Conservation (phyloP, 1,139 yeast species). For the Pichia cactophila region DNA sequence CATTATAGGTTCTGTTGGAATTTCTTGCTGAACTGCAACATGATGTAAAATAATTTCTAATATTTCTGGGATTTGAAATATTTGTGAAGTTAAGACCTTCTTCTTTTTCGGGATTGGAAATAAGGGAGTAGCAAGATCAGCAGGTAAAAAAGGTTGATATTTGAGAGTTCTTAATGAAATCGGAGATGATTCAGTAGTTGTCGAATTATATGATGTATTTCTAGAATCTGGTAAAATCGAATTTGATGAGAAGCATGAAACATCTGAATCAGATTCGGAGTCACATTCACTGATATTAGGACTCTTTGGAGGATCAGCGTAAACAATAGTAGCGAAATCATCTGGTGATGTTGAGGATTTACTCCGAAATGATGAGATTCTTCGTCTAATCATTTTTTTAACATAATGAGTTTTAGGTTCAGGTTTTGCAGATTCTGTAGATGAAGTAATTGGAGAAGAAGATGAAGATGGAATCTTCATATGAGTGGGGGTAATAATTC, state of each 20-base stretch:
- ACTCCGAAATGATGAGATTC: background rate
- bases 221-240: conserved; percentile 1
- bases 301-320: conserved; percentile 1
- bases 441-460: background rate
- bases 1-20: conserved; percentile 56
- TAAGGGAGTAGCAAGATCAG: background rate
- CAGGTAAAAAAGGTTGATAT: background rate
- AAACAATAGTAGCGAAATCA: conserved; percentile 1
- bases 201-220: conserved; percentile 6
- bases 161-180: background rate
- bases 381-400: background rate
- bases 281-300: conserved; percentile 5
- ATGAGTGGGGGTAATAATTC: conserved; percentile 18
- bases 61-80: conserved; percentile 74
- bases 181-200: conserved; percentile 13
- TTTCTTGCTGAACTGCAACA: conserved; percentile 47
- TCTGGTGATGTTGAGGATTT: background rate
- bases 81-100: conserved; percentile 19
- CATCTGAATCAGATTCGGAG: conserved; percentile 3
- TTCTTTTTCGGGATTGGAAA: background rate
- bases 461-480: conserved; percentile 6
- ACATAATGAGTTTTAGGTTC: background rate
- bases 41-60: conserved; percentile 50
- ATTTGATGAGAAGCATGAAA: conserved; percentile 5
- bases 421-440: background rate